Base-by-base conservation (phyloP, 1,139 yeast genomes). In the Kodamaea sp. region DNA sequence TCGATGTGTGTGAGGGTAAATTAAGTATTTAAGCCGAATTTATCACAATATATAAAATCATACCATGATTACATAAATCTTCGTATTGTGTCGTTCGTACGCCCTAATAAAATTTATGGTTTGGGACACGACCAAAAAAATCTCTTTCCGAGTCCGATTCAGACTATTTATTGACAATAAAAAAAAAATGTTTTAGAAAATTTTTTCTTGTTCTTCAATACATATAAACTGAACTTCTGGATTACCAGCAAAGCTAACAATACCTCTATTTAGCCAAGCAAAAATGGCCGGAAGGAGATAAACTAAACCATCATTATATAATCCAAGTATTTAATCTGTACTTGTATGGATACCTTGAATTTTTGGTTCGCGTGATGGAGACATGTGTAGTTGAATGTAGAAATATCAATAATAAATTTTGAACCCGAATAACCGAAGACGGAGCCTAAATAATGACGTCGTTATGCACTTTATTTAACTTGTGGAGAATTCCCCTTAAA, bases 241-340 rank as follows among this genome's bases (percentile, higher is more conserved):
- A 70, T 47, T 70, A 71, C 77, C 77, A 71, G 77, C 77, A 52
- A 68, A 53, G 61, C 74, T 67, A 59, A 68, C 46, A 35, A 38
- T 52, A 47, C 62, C 52, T 53, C 66, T 53, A 53, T 70, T 69
- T 63, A 65, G 73, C 62, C 57, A 50, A 65, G 77, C 77, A 70
- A 44, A 70, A 71, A 71, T 71, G 76, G 77, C 77, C 63, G 70
- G 72, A 70, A 67, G 75, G 62, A 71, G 73, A 71, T 44, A 37
- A 53, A 52, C 34, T 41, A 40, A 30, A 34, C 68, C 69, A 52
- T 63, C 67, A 56, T 64, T 54, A 57, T 54, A 65, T 64, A 65
- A 63, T 62, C 67, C 64, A 57, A 15, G 51, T 37, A 43, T 52
- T 47, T 35, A 36, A 35, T 20, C 11, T 10, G 24, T 35, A 11